Evolutionary conservation across 2,329 filamentous ascomycete genomes (phyloP), one percentile per base, ranked within the genome.

Genomic region (Talaromyces sp.): DNA sequence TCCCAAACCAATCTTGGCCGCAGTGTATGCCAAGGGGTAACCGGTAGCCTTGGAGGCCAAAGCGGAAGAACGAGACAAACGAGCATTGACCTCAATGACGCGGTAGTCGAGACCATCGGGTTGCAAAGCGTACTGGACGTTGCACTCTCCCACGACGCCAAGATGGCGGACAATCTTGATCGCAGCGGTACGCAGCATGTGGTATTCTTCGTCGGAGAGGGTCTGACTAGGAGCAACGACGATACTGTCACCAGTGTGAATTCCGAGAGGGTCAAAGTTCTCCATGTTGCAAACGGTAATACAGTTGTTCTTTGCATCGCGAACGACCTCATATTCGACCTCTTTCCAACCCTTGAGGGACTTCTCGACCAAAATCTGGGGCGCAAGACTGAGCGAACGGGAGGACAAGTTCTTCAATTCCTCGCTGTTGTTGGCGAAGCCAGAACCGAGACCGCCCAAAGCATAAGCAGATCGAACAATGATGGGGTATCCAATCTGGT

Each of bases 311-410:
- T 91, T 88, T 60, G 92, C 93, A 77, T 99, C 95, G 71, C 95
- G 91, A 66, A 98, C 95, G 63, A 98, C 95, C 79, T 98, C 95
- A 74, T 98, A 99, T 79, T 99, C 95, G 58, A 97, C 89, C 79
- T 99, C 95, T 81, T 99, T 99, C 95, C 95, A 99, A 77, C 95
- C 95, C 84, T 97, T 98, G 70, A 99, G 87, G 59, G 92, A 96
- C 81, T 98, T 98, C 83, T 99, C 95, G 64, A 99, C 93, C 75
- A 99, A 80, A 72, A 99, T 97, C 79, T 99, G 95, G 57, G 95
- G 93, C 2, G 93, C 93, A 39, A 98, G 86, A 50, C 93, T 96
- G 63, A 99, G 84, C 54, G 93, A 98, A 67, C 92, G 88, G 66
- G 95, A 93, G 68, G 93, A 90, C 84, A 99, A 85, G 79, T 98